Conservation (phyloP, 1,284 basidiomycete genomes). For the Austropuccinia psidii region DNA sequence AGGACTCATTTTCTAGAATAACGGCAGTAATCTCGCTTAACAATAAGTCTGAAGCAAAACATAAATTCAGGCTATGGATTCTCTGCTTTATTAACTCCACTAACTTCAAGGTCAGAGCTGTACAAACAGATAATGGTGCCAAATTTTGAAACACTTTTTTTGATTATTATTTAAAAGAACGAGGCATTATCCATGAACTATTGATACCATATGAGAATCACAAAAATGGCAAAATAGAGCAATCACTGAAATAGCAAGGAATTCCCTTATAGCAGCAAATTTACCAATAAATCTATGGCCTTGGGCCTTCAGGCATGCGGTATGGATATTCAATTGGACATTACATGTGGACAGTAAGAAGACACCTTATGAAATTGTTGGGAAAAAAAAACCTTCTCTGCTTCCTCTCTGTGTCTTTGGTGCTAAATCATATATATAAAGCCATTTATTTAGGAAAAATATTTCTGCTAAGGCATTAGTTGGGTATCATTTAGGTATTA, state of each 20-base stretch:
- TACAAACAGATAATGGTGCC: background rate
- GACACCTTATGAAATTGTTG: background rate
- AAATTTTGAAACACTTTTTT: background rate
- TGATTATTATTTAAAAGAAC: background rate
- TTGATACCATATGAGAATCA: background rate
- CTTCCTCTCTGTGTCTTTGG: no score
- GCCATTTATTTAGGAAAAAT: no score
- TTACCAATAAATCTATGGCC: background rate
- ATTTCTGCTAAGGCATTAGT: no score
- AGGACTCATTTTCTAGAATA: background rate
- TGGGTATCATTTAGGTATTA: slow-evolving; percentile 1
- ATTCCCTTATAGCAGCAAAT: background rate
- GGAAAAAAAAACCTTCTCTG: no score
- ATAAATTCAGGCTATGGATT: background rate
- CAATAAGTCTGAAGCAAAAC: background rate
- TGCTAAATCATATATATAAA: no score
- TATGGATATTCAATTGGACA: background rate
- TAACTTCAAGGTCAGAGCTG: background rate
- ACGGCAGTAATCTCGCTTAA: background rate
- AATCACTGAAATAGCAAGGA: background rate
- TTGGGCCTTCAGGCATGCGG: background rate
- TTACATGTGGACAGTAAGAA: background rate
- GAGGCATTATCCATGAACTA: background rate
- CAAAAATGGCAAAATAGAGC: slow-evolving; percentile 6
- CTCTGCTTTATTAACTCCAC: background rate